Base-by-base conservation (phyloP, 2,329 filamentous ascomycete species). In the Sporothrix brunneoviolacea region DNA sequence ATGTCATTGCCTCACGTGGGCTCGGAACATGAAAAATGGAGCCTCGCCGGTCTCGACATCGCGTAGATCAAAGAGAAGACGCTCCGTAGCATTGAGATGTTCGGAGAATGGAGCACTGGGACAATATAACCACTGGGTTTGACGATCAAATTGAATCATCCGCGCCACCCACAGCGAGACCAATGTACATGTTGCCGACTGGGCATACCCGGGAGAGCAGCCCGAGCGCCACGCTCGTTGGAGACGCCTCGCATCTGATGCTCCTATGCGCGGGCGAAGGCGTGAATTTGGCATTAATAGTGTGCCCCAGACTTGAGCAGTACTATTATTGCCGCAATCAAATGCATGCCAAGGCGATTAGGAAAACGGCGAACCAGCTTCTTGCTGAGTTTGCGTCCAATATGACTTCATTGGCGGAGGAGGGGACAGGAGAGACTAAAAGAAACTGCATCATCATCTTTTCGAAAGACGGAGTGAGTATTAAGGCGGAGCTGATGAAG, bases 211-310 rank as follows among this genome's bases (percentile, higher is more conserved):
- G 43, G 21, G 8, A 21, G n/a, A 37, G 43, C 33, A 15, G 33
- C n/a, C 10, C 43, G 3, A 18, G 3, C 6, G 33, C 33, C 1
- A 37, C 43, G 2, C 43, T 46, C 8, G 35, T 46, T 7, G 43
- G 43, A n/a, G 43, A 46, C 13, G 43, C 43, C 15, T 21, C 43
- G 3, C 43, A 46, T 22, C n/a, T 46, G 22, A 46, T 46, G 43
- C 43, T 37, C 3, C 43, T 33, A 0, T 46, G 36, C 12, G 33
- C 43, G 5, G 33, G 43, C 16, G 43, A 37, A 16, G 43, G 43
- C 9, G 43, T 37, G 15, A 46, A 46, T 22, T n/a, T 46, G 22
- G 43, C 33, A 2, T 12, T 46, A n/a, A 2, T 37, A 33, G 43
- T 22, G 37, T 4, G 33, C 33, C 15, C 21, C 37, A 2, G 22